Conservation (phyloP, 1,284 basidiomycete species). For the Ceratobasidium sp. region DNA sequence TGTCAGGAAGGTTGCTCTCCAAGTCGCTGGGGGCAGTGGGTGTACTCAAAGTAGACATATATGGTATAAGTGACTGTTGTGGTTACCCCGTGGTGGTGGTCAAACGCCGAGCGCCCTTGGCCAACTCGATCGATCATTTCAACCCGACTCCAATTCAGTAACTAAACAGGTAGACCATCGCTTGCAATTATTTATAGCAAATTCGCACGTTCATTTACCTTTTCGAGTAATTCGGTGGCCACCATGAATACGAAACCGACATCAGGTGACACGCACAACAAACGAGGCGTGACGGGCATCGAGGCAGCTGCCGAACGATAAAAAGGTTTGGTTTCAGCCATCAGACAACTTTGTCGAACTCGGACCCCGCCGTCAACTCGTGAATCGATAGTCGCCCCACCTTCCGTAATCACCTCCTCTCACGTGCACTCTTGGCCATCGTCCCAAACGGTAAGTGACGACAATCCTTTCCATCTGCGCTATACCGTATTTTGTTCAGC, state of each 20-base stretch:
- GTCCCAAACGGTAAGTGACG: conserved; percentile 20
- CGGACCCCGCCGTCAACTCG: neutral
- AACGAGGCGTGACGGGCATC: conserved; percentile 33
- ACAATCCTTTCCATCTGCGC: no score
- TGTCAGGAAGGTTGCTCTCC: conserved; percentile 7
- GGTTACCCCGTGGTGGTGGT: no score
- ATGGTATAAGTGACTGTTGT: no score
- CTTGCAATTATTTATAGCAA: no score
- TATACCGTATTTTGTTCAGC: no score
- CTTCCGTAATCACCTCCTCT: conserved; percentile 13
- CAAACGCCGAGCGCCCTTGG: no score
- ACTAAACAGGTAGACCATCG: no score
- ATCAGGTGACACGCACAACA: conserved; percentile 1
- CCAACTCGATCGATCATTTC: neutral
- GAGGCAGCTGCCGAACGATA: conserved; percentile 4
- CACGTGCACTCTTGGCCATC: conserved; percentile 37
- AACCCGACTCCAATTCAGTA: no score
- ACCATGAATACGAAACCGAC: conserved; percentile 6
- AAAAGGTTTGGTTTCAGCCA: conserved; percentile 6
- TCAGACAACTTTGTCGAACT: neutral
- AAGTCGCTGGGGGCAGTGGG: no score
- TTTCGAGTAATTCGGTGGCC: neutral
- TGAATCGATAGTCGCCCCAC: neutral
- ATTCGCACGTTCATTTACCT: neutral
- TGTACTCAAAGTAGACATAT: no score